These are phyloP conservation scores for Venturiaceae sp. DNA, from an alignment of 2,329 filamentous ascomycete genomes.

Conservation along the genomic window DNA sequence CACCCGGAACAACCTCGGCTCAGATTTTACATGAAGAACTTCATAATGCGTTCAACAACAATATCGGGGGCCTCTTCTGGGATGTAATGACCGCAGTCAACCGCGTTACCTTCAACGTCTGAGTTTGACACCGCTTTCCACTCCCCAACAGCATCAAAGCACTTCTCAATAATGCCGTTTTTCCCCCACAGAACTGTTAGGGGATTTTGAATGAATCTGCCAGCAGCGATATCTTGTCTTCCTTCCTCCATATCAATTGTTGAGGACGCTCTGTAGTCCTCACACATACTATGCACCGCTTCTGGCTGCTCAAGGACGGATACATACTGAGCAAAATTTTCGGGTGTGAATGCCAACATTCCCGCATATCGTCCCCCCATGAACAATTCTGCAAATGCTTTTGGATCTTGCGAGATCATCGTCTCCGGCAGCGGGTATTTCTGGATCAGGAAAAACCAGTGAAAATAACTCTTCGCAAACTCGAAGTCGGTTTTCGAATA, in stretches of 20 bases:
- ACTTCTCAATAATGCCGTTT: slow-evolving; percentile 37
- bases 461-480: slow-evolving; percentile 43
- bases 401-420: slow-evolving; percentile 29
- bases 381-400: slow-evolving; percentile 28
- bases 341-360: slow-evolving; percentile 19
- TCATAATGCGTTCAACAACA: no score
- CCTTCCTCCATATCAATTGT: slow-evolving; percentile 43
- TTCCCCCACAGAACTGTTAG: slow-evolving; percentile 44
- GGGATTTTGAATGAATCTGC: slow-evolving; percentile 35
- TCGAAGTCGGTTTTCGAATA: slow-evolving; percentile 32
- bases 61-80: neutral
- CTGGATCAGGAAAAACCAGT: slow-evolving; percentile 52
- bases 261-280: slow-evolving; percentile 46
- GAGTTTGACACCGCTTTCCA: slow-evolving; percentile 37
- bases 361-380: slow-evolving; percentile 26
- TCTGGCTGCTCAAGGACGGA: slow-evolving; percentile 29
- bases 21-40: no score
- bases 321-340: slow-evolving; percentile 32
- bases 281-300: slow-evolving; percentile 39
- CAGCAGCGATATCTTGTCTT: slow-evolving; percentile 32
- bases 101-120: slow-evolving; percentile 26
- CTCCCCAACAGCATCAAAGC: slow-evolving; percentile 39
- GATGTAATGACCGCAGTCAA: slow-evolving; percentile 41
- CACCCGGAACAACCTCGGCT: no score
- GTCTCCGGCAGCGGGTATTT: slow-evolving; percentile 40